Evolutionary conservation across 2,329 filamentous ascomycete genomes (phyloP).

Genomic region (Fusarium haematococcum): DNA sequence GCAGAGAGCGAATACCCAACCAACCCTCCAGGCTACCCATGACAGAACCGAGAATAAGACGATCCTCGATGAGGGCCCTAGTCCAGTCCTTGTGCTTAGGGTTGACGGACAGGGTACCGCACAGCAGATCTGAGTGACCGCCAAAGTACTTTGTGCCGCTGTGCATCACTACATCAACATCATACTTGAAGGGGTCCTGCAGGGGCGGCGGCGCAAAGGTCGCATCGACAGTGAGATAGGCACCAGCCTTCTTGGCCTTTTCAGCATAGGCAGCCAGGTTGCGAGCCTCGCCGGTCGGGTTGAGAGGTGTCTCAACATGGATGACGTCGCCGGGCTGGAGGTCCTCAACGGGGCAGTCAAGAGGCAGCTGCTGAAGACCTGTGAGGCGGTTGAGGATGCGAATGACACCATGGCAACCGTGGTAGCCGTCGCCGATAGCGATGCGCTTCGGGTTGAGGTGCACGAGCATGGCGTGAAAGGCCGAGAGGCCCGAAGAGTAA

Average conservation of each 20-base stretch:
- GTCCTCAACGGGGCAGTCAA: constrained; percentile 74
- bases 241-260: constrained; percentile 78
- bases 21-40: constrained; percentile 93
- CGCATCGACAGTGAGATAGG: constrained; percentile 84
- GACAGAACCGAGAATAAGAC: constrained; percentile 82
- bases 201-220: constrained; percentile 94
- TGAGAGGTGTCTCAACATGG: constrained; percentile 93
- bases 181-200: constrained; percentile 84
- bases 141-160: constrained; percentile 96
- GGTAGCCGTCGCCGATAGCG: constrained; percentile 87
- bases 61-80: constrained; percentile 71
- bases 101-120: constrained; percentile 80
- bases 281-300: constrained; percentile 86
- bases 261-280: constrained; percentile 78
- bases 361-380: constrained; percentile 76
- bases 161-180: constrained; percentile 91
- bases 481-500: constrained; percentile 87
- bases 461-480: constrained; percentile 90
- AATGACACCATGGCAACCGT: constrained; percentile 92
- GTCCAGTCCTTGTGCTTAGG: constrained; percentile 68
- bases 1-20: constrained; percentile 86
- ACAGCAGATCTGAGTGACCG: constrained; percentile 93
- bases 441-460: constrained; percentile 85
- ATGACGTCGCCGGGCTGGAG: constrained; percentile 85
- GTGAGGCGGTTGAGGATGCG: constrained; percentile 79